phyloP scores from a whole-genome alignment of 176 grass and related monocot genomes.

The Triticum monococcum region DNA sequence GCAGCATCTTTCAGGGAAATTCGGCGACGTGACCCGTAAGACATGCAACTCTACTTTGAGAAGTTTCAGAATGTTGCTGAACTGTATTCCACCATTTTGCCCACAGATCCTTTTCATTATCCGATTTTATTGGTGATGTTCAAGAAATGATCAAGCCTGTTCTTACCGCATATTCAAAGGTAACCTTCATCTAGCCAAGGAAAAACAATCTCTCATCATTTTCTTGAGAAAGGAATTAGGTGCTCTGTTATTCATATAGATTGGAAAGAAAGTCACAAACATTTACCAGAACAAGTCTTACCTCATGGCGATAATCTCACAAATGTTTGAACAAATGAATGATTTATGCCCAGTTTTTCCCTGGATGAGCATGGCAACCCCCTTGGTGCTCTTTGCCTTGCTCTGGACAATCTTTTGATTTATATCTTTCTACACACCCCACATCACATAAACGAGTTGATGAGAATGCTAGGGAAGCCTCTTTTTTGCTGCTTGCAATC shows the following conservation, averaged over 20 bases:
- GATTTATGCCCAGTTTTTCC: conserved; percentile 4
- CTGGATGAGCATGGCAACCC: neutral
- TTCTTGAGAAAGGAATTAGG: neutral
- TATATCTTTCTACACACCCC: neutral
- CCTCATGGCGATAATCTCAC: neutral
- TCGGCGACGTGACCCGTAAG: conserved; percentile 88
- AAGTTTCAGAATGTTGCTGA: conserved; percentile 17
- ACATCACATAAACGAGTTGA: neutral
- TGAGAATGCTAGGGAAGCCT: neutral
- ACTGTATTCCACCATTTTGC: conserved; percentile 29
- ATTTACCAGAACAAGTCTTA: neutral
- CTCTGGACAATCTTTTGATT: neutral
- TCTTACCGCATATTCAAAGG: conserved; percentile 89
- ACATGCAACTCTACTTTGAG: conserved; percentile 30
- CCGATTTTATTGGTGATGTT: conserved; percentile 86
- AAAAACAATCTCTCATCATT: neutral
- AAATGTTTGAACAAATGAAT: conserved; percentile 7
- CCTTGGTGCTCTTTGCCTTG: neutral
- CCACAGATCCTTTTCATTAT: conserved; percentile 81
- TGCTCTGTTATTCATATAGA: neutral
- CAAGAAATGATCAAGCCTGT: conserved; percentile 93
- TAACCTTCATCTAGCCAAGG: conserved; percentile 26
- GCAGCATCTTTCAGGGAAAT: conserved; percentile 92
- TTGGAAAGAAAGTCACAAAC: conserved; percentile 5
- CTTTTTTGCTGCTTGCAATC: neutral